Evolutionary conservation across 331 rosid genomes (phyloP).

Genomic region (Arachis monticola): DNA sequence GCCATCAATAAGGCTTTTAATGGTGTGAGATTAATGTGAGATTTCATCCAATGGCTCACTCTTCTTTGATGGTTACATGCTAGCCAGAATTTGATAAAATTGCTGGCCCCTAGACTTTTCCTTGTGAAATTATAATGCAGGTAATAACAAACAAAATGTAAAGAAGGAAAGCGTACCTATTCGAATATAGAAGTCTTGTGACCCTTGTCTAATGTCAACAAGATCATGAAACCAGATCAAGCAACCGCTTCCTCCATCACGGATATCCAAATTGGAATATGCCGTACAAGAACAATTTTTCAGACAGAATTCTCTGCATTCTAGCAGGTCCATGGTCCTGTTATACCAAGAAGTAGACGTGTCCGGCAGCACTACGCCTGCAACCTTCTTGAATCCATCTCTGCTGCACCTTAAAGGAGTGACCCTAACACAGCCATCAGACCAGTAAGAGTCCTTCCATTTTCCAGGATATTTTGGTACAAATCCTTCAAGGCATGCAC

Average conservation of each 20-base stretch:
- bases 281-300: slow-evolving; percentile 46
- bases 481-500: slow-evolving; percentile 47
- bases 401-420: slow-evolving; percentile 28
- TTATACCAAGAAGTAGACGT: slow-evolving; percentile 39
- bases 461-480: slow-evolving; percentile 21
- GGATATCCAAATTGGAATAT: slow-evolving; percentile 38
- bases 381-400: slow-evolving; percentile 20
- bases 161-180: background rate
- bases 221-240: slow-evolving; percentile 42
- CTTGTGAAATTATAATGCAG: background rate
- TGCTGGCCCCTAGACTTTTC: too few species aligned
- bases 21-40: too few species aligned
- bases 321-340: slow-evolving; percentile 26
- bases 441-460: slow-evolving; percentile 4
- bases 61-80: too few species aligned
- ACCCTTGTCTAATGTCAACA: slow-evolving; percentile 29
- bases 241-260: slow-evolving; percentile 45
- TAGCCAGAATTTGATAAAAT: too few species aligned
- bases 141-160: background rate
- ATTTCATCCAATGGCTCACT: too few species aligned
- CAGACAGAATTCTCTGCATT: slow-evolving; percentile 37
- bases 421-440: slow-evolving; percentile 39
- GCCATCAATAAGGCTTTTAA: too few species aligned
- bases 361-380: slow-evolving; percentile 38
- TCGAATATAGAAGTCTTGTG: slow-evolving; percentile 40